Conservation (phyloP, 2,329 filamentous ascomycete species). For the Cladosporium sp. region DNA sequence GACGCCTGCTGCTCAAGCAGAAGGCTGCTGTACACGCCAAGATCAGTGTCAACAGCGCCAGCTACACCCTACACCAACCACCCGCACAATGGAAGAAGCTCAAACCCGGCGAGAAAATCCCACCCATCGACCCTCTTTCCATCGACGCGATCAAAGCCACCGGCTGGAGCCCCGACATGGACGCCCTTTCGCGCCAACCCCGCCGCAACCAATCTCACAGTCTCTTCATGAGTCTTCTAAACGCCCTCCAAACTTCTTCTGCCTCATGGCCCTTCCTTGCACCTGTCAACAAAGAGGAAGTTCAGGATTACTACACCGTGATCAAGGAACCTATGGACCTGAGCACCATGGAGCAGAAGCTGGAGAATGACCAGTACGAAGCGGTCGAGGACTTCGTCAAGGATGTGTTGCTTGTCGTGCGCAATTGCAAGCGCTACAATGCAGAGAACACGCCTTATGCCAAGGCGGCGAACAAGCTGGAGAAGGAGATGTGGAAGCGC, state of each 20-base stretch:
- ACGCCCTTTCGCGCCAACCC: conserved; percentile 89
- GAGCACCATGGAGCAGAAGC: conserved; percentile 90
- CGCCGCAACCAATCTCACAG: conserved; percentile 97
- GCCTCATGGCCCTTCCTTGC: conserved; percentile 93
- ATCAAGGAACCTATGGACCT: conserved; percentile 98
- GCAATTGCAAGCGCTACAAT: conserved; percentile 95
- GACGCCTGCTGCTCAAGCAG: conserved; percentile 94
- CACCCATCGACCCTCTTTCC: conserved; percentile 77
- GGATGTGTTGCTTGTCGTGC: conserved; percentile 85
- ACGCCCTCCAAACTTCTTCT: conserved; percentile 91
- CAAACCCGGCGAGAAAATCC: conserved; percentile 51
- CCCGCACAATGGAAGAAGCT: conserved; percentile 79
- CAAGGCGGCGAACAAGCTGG: conserved; percentile 90
- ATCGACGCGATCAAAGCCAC: conserved; percentile 86
- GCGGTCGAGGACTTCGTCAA: conserved; percentile 89
- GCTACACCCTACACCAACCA: conserved; percentile 81
- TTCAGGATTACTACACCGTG: conserved; percentile 98
- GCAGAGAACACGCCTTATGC: conserved; percentile 93
- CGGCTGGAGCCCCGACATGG: conserved; percentile 97
- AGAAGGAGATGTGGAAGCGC: conserved; percentile 92
- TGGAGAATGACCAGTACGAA: conserved; percentile 88
- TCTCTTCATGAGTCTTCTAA: conserved; percentile 86
- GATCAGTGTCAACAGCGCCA: conserved; percentile 86
- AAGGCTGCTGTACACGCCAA: conserved; percentile 95
- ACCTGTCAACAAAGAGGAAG: conserved; percentile 92